Conservation (phyloP, 441 rosid species). For the Eutrema salsugineum region DNA sequence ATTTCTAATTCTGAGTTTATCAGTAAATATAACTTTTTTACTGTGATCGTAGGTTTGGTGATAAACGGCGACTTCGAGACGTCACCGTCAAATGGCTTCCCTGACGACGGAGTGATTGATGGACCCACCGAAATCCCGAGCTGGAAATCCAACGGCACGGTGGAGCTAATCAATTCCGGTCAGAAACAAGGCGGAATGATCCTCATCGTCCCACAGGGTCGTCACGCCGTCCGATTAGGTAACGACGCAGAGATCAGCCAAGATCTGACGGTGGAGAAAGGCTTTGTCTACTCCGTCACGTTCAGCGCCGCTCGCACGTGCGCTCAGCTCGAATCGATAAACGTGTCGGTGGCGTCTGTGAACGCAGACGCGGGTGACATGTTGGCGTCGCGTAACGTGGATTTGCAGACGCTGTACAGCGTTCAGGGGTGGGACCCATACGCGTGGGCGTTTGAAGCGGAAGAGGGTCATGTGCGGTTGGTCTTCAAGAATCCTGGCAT, state of each 20-base stretch:
- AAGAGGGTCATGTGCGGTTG: slow-evolving; percentile 46
- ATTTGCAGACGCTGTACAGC: slow-evolving; percentile 85
- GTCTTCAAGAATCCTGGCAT: slow-evolving; percentile 83
- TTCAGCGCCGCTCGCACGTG: slow-evolving; percentile 99
- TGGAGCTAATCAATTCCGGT: slow-evolving; percentile 77
- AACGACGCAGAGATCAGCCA: slow-evolving; percentile 95
- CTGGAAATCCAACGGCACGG: slow-evolving; percentile 66
- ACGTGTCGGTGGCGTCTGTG: slow-evolving; percentile 71
- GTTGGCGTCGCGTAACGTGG: slow-evolving; percentile 64
- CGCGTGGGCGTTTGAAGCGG: slow-evolving; percentile 80
- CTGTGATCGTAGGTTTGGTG: slow-evolving; percentile 53
- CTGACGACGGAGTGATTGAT: slow-evolving; percentile 45
- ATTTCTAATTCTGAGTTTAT: no score
- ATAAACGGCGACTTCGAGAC: slow-evolving; percentile 81
- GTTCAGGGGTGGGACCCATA: slow-evolving; percentile 99
- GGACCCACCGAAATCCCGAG: slow-evolving; percentile 57
- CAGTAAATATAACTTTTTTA: neutral
- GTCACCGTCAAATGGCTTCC: slow-evolving; percentile 57
- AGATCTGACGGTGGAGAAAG: slow-evolving; percentile 78
- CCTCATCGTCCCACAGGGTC: slow-evolving; percentile 82
- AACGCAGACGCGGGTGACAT: slow-evolving; percentile 10
- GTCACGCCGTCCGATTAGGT: slow-evolving; percentile 79
- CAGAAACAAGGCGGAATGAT: slow-evolving; percentile 93
- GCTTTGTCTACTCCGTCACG: slow-evolving; percentile 72
- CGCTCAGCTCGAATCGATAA: slow-evolving; percentile 85